phyloP scores from a whole-genome alignment of 192 early-diverging fungal species.

The Coemansia sp. region DNA sequence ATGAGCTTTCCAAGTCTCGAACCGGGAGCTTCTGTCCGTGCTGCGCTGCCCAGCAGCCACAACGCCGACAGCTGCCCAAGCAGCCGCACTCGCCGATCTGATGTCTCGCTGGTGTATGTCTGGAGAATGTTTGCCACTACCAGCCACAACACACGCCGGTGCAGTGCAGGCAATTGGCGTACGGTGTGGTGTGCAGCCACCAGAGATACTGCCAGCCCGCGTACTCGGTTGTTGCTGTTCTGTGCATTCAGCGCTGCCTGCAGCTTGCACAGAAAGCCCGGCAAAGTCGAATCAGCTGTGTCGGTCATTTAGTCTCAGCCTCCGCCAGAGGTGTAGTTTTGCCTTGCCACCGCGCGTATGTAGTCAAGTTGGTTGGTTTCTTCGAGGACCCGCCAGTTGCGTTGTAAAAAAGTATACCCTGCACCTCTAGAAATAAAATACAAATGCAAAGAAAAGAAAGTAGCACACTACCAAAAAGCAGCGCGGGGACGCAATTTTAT shows the following conservation, averaged over 20 bases:
- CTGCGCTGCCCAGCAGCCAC: conserved; percentile 11
- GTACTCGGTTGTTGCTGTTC: not conserved
- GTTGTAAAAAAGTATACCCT: not conserved
- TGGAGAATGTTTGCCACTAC: not conserved
- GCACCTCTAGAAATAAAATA: conserved; percentile 1
- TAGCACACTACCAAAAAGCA: not conserved
- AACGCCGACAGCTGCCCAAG: conserved; percentile 17
- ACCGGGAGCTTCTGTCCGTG: conserved; percentile 14
- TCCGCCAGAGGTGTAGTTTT: not conserved
- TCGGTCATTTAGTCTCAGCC: not conserved
- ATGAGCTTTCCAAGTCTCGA: conserved; percentile 27
- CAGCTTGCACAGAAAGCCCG: not conserved
- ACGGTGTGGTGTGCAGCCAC: not conserved
- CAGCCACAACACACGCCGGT: not conserved
- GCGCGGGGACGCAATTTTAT: no score
- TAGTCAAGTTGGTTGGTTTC: no score
- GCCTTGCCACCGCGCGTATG: no score
- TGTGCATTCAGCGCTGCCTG: not conserved
- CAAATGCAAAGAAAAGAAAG: not conserved
- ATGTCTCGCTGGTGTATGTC: not conserved
- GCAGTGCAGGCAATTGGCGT: not conserved
- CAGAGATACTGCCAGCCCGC: not conserved
- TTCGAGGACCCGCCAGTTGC: no score
- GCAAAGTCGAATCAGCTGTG: not conserved
- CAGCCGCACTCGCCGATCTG: conserved; percentile 11